Base-by-base conservation (phyloP, 2,329 filamentous ascomycete genomes). In the Zarea fungicola region DNA sequence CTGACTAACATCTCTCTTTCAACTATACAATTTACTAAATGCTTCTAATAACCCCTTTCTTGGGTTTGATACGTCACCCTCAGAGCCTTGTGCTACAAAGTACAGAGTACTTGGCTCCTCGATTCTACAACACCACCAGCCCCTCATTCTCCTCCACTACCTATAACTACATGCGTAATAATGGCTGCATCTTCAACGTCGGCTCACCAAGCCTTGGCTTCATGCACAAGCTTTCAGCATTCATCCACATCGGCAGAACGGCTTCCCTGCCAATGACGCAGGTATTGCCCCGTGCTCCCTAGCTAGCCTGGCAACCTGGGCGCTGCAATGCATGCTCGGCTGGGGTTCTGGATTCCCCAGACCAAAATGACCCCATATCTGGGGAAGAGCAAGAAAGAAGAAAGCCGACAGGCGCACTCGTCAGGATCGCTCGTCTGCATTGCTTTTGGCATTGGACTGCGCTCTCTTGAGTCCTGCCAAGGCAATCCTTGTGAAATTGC, bases 301-400 rank as follows among this genome's bases (percentile, higher is more conserved):
- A 40, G 14, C 26, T n/a, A 19, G 1, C 10, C 21, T 6, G 16
- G 21, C 36, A 40, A 26, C 22, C 26, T 7, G n/a, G 16, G 16
- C 34, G 13, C 36, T 26, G 22, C 40, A 29, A 31, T 28, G 19
- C 42, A 19, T 29, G 25, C 39, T 18, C 16, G 19, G 29, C 19
- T 34, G 19, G n/a, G 14, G 19, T 13, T 11, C 25, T 25, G 32
- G 28, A 9, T 14, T n/a, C 21, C 36, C 36, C 35, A 21, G 44
- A 41, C 40, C 45, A 41, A 41, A 48, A 48, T 48, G 28, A 37
- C 29, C 36, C 36, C 45, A 42, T 41, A 29, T 42, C 45, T 42
- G 36, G 37, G 45, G 45, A 42, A 46, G 36, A 29, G 45, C 36
- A 42, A 46, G 18, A 31, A 29, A 31, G 11, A 10, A 19, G 23